A percentile compares a stretch with the other conserved stretches of the same genome.
Conservation (phyloP, 108 stramenopile species). For the Parietichytrium sp. region DNA sequence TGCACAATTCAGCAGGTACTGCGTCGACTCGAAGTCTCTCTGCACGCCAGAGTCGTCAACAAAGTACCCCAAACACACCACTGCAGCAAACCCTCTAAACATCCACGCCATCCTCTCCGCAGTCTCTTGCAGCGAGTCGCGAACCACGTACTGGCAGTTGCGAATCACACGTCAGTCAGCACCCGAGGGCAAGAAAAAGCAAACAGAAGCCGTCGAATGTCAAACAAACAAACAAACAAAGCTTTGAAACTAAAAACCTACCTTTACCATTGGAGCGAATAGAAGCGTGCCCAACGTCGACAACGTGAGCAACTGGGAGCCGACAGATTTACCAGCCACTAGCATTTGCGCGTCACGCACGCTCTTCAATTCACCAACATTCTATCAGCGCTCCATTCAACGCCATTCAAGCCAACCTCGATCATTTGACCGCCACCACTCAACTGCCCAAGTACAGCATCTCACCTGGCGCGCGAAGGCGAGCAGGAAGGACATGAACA, state of each 20-base stretch:
- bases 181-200: too few species aligned
- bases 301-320: neutral
- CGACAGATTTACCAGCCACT: neutral
- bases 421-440: too few species aligned
- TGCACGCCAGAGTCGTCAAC: neutral
- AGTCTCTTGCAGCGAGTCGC: neutral
- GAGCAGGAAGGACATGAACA: too few species aligned
- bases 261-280: neutral
- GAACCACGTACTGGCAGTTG: neutral
- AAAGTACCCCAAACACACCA: neutral
- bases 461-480: too few species aligned
- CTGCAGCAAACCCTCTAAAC: neutral
- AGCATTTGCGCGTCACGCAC: conserved; percentile 35
- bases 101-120: neutral
- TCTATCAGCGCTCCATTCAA: too few species aligned
- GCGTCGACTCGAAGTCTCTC: neutral
- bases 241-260: too few species aligned
- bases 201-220: too few species aligned
- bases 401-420: too few species aligned
- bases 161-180: neutral
- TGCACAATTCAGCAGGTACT: neutral
- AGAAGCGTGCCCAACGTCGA: neutral
- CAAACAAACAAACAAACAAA: too few species aligned
- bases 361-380: too few species aligned
- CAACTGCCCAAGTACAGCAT: too few species aligned